These are phyloP conservation scores for Cladosporium sphaerospermum DNA, from an alignment of 2,329 filamentous ascomycete genomes.

Conservation along the genomic window DNA sequence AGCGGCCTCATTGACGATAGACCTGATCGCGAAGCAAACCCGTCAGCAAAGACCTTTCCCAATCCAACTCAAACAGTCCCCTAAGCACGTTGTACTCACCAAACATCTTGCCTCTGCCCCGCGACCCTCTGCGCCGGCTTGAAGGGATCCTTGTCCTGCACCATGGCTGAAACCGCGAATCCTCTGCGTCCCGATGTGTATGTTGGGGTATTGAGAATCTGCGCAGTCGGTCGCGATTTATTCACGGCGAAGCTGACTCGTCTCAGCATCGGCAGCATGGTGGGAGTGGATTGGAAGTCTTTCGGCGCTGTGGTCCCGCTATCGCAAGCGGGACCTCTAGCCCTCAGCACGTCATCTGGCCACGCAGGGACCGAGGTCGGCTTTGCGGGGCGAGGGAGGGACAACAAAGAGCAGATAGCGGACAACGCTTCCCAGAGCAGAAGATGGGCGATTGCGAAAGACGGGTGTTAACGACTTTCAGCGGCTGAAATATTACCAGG, in stretches of 20 bases:
- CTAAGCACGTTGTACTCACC: conserved; percentile 33
- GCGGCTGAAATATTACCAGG: no score
- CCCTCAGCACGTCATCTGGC: conserved; percentile 7
- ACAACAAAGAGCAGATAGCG: no score
- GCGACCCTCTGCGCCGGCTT: conserved; percentile 51
- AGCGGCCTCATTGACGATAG: conserved; percentile 62
- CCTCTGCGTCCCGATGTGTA: background rate
- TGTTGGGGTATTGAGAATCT: background rate
- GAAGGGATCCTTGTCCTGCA: conserved; percentile 22
- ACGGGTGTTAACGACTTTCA: no score
- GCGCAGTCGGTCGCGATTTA: background rate
- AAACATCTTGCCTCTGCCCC: conserved; percentile 53
- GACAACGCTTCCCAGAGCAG: no score
- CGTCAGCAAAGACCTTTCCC: background rate
- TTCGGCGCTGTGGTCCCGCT: background rate
- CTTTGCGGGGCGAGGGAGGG: background rate
- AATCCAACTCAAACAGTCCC: background rate
- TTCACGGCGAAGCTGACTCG: background rate
- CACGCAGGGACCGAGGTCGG: conserved; percentile 6
- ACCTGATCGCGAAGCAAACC: conserved; percentile 36
- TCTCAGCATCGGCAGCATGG: conserved; percentile 2
- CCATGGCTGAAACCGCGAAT: conserved; percentile 2
- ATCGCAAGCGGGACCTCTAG: conserved; percentile 4
- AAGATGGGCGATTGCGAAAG: no score
- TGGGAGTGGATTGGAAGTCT: background rate